These are phyloP conservation scores for Talaromyces albobiverticillius DNA, from an alignment of 2,329 filamentous ascomycete genomes.

Conservation along the genomic window DNA sequence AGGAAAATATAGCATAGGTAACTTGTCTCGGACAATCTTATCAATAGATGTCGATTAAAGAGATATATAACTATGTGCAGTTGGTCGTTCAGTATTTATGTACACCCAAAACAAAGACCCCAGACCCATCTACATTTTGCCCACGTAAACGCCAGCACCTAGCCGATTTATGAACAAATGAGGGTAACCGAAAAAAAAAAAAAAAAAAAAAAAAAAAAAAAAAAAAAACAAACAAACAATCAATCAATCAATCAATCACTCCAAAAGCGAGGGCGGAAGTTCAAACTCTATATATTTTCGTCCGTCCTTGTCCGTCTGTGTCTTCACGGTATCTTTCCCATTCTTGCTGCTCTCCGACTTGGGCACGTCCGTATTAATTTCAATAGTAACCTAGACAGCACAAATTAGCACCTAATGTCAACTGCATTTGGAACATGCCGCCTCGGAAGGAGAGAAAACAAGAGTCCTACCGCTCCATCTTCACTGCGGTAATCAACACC, in stretches of 20 bases:
- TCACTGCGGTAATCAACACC: slow-evolving; percentile 58
- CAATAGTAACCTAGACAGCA: slow-evolving; percentile 39
- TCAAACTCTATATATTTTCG: slow-evolving; percentile 13
- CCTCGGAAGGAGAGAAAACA: slow-evolving; percentile 26
- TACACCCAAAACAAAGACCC: not conserved
- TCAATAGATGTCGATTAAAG: not conserved
- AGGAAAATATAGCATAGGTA: too few species aligned
- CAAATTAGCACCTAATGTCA: slow-evolving; percentile 15
- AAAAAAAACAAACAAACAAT: too few species aligned
- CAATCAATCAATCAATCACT: slow-evolving; percentile 13
- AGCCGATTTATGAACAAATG: not conserved
- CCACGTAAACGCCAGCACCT: not conserved
- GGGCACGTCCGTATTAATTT: slow-evolving; percentile 46
- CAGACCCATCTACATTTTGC: not conserved
- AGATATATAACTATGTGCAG: not conserved
- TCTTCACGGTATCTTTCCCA: slow-evolving; percentile 11
- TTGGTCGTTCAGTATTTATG: not conserved
- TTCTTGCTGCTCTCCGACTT: slow-evolving; percentile 32
- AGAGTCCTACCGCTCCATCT: slow-evolving; percentile 52
- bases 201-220: not conserved
- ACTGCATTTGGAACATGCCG: slow-evolving; percentile 25
- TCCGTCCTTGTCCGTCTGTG: slow-evolving; percentile 8
- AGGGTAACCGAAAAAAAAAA: not conserved
- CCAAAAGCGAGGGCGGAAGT: slow-evolving; percentile 23
- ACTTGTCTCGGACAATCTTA: too few species aligned